Evolutionary conservation across 202 grass and related monocot genomes (phyloP), one percentile per base, ranked within the genome.

Genomic region (Carex arenaria): DNA sequence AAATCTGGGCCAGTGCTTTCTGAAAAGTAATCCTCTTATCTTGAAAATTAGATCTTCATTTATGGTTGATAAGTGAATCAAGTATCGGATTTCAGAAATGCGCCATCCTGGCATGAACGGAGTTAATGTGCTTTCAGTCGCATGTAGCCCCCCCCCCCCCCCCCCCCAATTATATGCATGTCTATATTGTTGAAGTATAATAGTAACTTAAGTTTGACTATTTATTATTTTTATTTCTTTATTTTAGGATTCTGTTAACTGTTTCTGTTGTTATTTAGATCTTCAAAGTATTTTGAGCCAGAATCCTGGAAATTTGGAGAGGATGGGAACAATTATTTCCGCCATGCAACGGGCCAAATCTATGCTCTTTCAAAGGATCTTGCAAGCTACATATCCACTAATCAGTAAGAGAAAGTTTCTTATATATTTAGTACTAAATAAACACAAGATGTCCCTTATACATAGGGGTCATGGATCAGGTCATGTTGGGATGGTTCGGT

Each of bases 1-100:
- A 97, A 97, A 79, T 94, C 94, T 2, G 94, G 94, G 68, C 94
- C 89, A 64, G 91, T 97, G 79, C 22, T 97, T 84, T 63, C 89
- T 84, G 85, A 92, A 75, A 91, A 94, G 94, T 97, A 89, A 84
- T 1, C 36, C 36, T 80, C 42, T 67, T 61, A 61, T 49, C 45
- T 28, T 67, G 20, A 23, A 22, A 80, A 23, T 79, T 78, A 78
- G 18, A 80, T 63, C 15, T 61, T 61, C 5, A 36, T 43, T 32
- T 30, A 7, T 34, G 8, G 19, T 85, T 57, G 18, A 38, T 23
- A 68, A 42, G 13, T 34, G 31, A 75, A 36, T 72, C 61, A 28
- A 17, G 30, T 36, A 67, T 34, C 1, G 13, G 45, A 34, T 75
- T 17, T 54, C 49, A 3, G 23, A 75, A 42, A 54, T 30, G 42